phyloP scores from a whole-genome alignment of 1,284 basidiomycete genomes.

The Pholiota adiposa region DNA sequence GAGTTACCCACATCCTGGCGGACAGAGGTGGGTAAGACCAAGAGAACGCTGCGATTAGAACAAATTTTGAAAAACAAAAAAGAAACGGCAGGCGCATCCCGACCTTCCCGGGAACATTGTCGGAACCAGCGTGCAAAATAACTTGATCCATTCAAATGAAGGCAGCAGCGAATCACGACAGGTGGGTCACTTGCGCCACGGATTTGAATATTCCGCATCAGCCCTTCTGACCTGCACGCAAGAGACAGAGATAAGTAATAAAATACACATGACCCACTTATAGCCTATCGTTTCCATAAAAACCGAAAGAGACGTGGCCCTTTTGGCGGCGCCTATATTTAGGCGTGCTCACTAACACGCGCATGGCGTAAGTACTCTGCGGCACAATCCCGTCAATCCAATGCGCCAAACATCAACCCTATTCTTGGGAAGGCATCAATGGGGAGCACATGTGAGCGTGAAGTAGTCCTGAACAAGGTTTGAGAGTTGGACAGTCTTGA shows the following conservation, averaged over 20 bases:
- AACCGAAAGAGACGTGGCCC: background rate
- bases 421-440: constrained; percentile 21
- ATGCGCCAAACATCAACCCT: background rate
- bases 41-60: background rate
- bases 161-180: constrained; percentile 18
- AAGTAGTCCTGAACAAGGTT: constrained; percentile 5
- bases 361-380: constrained; percentile 14
- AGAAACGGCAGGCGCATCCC: constrained; percentile 14
- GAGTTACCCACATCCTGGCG: background rate
- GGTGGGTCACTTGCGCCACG: constrained; percentile 7
- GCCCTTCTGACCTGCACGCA: constrained; percentile 3
- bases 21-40: constrained; percentile 2
- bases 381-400: constrained; percentile 7
- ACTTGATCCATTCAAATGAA: constrained; percentile 11
- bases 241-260: constrained; percentile 3
- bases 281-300: background rate
- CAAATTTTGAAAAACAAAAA: background rate
- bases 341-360: constrained; percentile 5
- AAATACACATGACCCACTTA: background rate
- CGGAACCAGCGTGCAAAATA: constrained; percentile 17
- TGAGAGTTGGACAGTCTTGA: constrained; percentile 18
- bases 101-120: constrained; percentile 25
- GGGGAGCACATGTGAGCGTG: constrained; percentile 17
- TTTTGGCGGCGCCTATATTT: constrained; percentile 15
- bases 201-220: constrained; percentile 9